Evolutionary conservation across 441 rosid genomes (phyloP), one percentile per base, ranked within the genome.

Genomic region (Euphorbia schlechtendalii): DNA sequence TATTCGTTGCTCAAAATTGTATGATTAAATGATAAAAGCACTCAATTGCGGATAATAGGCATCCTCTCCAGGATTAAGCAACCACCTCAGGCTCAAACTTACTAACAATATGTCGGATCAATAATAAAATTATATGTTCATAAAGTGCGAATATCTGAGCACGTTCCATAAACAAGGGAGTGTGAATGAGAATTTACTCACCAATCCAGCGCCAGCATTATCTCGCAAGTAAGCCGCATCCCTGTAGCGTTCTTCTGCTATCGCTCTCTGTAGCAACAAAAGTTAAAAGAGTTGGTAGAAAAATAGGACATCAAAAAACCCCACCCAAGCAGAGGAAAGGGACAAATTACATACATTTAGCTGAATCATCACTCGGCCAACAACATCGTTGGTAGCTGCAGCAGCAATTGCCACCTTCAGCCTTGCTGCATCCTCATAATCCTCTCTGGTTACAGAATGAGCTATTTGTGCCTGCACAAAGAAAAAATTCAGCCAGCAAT

Each of bases 341-440:
- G 41, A n/a, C 10, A 34, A 76, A 67, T 56, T 71, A 40, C 71
- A 25, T 82, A 93, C 99, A 69, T 79, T 78, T 40, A 93, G 78
- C 56, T 68, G 76, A 8, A 84, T 81, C 82, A 90, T 86, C 68
- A 82, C 88, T 74, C 76, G 74, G 66, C 95, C 96, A 80, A 93
- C 96, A 71, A 82, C 75, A 58, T 90, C 99, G 65, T 82, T 83
- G 3, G 83, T 78, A 54, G 95, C 83, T 1, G 90, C 86, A 64
- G 96, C 96, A 57, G 99, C 95, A 77, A 90, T 85, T 55, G 97
- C 96, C 69, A 88, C 99, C 80, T 93, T 87, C 3, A 93, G 74
- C 77, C 82, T 83, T 48, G 90, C 89, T 64, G 99, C 99, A 79
- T 86, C 93, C 48, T 73, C 83, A 64, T 83, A 90, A 72, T 93